phyloP scores from a whole-genome alignment of 257 asterid species.

The Solanum chiquidenum region DNA sequence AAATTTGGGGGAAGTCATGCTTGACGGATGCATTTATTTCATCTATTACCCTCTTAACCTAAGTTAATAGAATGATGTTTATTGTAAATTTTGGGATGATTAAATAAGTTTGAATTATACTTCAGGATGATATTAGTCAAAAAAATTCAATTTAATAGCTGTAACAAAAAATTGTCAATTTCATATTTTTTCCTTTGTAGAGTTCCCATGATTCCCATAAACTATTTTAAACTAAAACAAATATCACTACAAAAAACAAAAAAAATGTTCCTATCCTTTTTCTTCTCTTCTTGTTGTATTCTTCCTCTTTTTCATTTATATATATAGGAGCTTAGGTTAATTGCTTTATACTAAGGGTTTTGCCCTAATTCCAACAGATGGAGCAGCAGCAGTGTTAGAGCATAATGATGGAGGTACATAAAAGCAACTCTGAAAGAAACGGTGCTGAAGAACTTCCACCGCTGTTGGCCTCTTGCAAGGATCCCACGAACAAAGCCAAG shows the following conservation, averaged over 20 bases:
- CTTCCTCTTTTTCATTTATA: too few relatives aligned
- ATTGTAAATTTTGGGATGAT: too few relatives aligned
- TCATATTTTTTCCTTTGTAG: background rate
- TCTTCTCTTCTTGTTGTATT: background rate
- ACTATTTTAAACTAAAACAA: background rate
- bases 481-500: constrained; percentile 64
- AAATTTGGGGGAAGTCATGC: too few relatives aligned
- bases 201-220: background rate
- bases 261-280: background rate
- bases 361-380: constrained; percentile 20
- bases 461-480: constrained; percentile 71
- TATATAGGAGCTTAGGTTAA: background rate
- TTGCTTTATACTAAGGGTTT: background rate
- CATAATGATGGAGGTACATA: constrained; percentile 50
- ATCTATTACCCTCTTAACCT: too few relatives aligned
- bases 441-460: constrained; percentile 52
- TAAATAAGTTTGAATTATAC: background rate
- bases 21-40: too few relatives aligned
- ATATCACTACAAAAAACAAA: background rate
- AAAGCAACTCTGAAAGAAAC: constrained; percentile 59
- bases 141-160: too few relatives aligned
- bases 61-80: too few relatives aligned
- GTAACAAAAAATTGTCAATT: background rate
- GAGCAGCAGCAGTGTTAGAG: constrained; percentile 32
- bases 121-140: background rate